Conservation (phyloP, 306 rosid genomes). For the Trifolium dubium region DNA sequence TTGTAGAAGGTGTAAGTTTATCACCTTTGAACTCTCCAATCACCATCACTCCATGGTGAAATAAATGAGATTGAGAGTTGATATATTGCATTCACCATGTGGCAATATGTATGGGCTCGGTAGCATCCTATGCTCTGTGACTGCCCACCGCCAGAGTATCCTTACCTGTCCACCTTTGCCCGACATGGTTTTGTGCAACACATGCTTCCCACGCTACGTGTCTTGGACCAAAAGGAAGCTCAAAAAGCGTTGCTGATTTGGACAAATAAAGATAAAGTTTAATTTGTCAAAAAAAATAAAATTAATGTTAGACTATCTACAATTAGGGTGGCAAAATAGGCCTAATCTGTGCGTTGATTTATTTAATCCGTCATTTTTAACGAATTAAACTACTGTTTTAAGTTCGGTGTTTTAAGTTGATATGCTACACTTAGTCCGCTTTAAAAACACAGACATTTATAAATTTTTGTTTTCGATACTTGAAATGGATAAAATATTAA, state of each 20-base stretch:
- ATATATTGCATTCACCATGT: background rate
- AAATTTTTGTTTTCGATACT: no score
- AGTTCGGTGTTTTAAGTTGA: no score
- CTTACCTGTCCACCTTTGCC: conserved; percentile 41
- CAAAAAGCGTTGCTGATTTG: conserved; percentile 8
- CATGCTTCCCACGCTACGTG: conserved; percentile 44
- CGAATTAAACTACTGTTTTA: no score
- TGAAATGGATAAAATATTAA: no score
- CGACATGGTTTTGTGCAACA: conserved; percentile 43
- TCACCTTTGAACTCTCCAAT: background rate
- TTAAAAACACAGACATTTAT: no score
- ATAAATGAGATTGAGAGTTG: background rate
- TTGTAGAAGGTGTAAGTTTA: background rate
- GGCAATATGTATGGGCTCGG: background rate
- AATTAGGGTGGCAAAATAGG: no score
- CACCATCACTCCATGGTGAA: background rate
- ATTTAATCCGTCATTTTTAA: no score
- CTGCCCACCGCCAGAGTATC: conserved; percentile 14
- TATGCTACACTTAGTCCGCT: no score
- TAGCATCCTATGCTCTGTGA: conserved; percentile 16
- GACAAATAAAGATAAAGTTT: background rate
- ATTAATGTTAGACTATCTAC: no score
- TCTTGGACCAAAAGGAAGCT: background rate
- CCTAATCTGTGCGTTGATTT: no score
- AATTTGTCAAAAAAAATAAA: no score